Conservation (phyloP, 1,284 basidiomycete species). For the Crucibulum cyathiforme region DNA sequence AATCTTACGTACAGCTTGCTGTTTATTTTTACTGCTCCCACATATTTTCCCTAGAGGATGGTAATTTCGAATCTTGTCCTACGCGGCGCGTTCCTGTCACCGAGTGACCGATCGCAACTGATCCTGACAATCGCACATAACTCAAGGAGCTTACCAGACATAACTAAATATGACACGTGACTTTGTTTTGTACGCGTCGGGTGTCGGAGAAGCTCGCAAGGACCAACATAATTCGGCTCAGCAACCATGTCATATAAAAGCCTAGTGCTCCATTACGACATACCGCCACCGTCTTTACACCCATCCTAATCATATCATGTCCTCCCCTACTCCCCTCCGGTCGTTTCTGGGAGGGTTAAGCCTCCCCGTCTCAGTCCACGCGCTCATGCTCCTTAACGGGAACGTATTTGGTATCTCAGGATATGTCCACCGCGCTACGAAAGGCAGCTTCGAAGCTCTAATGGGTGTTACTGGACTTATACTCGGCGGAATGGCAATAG, state of each 20-base stretch:
- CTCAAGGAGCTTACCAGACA: not conserved
- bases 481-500: constrained; percentile 51
- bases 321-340: constrained; percentile 42
- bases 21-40: no score
- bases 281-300: not conserved
- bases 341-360: constrained; percentile 69
- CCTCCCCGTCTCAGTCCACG: constrained; percentile 60
- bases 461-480: constrained; percentile 48
- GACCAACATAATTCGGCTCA: not conserved
- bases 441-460: constrained; percentile 50
- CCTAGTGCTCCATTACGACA: not conserved
- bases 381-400: constrained; percentile 62
- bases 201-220: constrained; percentile 15
- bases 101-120: not conserved
- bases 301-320: constrained; percentile 15
- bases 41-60: no score
- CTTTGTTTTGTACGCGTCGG: not conserved
- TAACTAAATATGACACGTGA: constrained; percentile 17
- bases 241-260: not conserved
- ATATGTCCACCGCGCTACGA: constrained; percentile 60
- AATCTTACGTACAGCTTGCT: no score
- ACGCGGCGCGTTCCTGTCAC: no score
- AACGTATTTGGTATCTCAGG: constrained; percentile 70
- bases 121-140: not conserved
- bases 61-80: no score